Evolutionary conservation across 352 stramenopile species (phyloP), one percentile per base, ranked within the genome.

Genomic region (Pythium sukuiense): DNA sequence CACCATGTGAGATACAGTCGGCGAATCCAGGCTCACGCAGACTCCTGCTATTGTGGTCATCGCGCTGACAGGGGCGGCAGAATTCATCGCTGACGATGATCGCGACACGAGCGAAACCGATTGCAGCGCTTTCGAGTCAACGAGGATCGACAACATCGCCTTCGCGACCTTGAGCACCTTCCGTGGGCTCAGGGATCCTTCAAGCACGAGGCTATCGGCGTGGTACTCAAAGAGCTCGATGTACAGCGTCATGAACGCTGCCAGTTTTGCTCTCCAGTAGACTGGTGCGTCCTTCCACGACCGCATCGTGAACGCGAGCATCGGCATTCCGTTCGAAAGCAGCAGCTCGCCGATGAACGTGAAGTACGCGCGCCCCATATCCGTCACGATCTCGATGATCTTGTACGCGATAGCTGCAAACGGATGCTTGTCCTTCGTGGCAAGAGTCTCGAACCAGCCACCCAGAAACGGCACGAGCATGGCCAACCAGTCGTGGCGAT

Each of bases 221-320:
- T 91, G 77, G 61, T 82, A 79, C 50, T 72, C 68, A 39, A 87
- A 89, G 1, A 89, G 35, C 20, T 82, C 64, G 6, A 90, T 57
- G 59, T 89, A 91, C 26, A 86, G 61, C 54, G 81, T 66, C 3
- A 94, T 56, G 72, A 88, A 92, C 46, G 90, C 79, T 6, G 75
- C 76, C 6, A 77, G 70, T 12, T 73, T 71, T 20, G 62, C 61
- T 32, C 76, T 73, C 2, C 75, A 53, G 16, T 65, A 75, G 18
- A 74, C 77, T 16, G 75, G 76, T 3, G 71, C 76, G 6, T 46
- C 16, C 64, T 81, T 87, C 65, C 85, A 93, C 6, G 79, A 80
- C 16, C 79, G 72, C 55, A 79, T 81, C 64, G 92, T 81, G 64
- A 79, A 94, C 32, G 88, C 76, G 24, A 92, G 32, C 41, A 92